These are phyloP conservation scores for Bruguiera sexangula DNA, from an alignment of 345 rosid genomes.

Conservation along the genomic window DNA sequence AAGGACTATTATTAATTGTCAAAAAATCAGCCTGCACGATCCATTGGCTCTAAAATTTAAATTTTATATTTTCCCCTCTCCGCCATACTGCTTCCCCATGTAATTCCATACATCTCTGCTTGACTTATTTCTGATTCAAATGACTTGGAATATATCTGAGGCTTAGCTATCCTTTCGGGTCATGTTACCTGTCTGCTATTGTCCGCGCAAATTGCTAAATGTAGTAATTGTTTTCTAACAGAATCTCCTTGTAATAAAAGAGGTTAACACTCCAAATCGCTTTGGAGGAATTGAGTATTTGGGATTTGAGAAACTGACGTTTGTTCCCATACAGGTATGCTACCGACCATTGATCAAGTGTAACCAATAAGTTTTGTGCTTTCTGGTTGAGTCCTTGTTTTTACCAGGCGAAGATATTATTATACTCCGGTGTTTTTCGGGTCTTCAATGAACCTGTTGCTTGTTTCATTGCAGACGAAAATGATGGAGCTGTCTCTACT, in stretches of 20 bases:
- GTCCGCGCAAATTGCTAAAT: not conserved
- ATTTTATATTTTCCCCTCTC: not conserved
- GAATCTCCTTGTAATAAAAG: constrained; percentile 79
- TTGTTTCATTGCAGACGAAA: constrained; percentile 52
- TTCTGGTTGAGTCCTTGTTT: not conserved
- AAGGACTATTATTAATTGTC: no score
- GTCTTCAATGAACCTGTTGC: not conserved
- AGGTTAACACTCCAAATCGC: constrained; percentile 65
- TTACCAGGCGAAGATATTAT: not conserved
- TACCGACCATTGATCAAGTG: no score
- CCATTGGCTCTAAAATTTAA: not conserved
- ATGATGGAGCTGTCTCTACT: constrained; percentile 65
- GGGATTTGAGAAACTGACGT: constrained; percentile 86
- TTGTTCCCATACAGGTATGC: constrained; percentile 83
- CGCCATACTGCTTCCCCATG: no score
- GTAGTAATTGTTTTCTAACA: constrained; percentile 25
- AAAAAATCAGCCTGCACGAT: not conserved
- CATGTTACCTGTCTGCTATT: not conserved
- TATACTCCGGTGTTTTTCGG: not conserved
- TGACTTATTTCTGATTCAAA: not conserved
- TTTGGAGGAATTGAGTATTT: constrained; percentile 78
- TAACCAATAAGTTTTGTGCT: not conserved
- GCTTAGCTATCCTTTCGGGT: not conserved
- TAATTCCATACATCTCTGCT: not conserved
- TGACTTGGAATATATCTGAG: not conserved